These are phyloP conservation scores for Calendula officinalis DNA, from an alignment of 129 eudicot genomes.

Conservation along the genomic window DNA sequence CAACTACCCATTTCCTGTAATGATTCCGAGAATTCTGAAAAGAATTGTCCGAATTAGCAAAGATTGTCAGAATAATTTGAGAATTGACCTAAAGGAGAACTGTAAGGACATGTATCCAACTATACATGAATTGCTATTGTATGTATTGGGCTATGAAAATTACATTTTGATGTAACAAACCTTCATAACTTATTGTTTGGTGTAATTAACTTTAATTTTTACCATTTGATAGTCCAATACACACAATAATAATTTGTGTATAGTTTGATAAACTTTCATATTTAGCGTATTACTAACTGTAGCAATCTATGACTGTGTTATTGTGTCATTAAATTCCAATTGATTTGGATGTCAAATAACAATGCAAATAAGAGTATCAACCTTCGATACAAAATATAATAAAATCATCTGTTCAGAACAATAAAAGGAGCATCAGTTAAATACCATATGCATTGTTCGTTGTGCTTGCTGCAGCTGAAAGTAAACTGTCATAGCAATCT, in stretches of 20 bases:
- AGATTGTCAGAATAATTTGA: not conserved
- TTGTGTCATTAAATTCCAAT: constrained; percentile 3
- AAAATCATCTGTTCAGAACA: not conserved
- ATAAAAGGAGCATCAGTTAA: not conserved
- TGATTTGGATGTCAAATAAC: not conserved
- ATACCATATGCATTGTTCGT: constrained; percentile 86
- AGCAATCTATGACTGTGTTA: not conserved
- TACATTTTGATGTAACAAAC: too few relatives aligned
- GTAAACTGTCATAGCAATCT: constrained; percentile 85
- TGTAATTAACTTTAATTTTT: too few relatives aligned
- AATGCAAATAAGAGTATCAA: constrained; percentile 4
- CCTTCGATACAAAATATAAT: not conserved
- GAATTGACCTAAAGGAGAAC: too few relatives aligned
- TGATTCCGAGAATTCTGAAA: constrained; percentile 92
- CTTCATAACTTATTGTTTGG: too few relatives aligned
- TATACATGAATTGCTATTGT: too few relatives aligned
- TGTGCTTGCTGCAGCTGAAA: constrained; percentile 85
- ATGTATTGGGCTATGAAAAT: too few relatives aligned
- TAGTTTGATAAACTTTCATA: too few relatives aligned
- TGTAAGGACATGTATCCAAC: too few relatives aligned
- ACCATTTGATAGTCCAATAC: too few relatives aligned
- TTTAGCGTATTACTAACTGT: too few relatives aligned
- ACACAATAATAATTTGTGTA: too few relatives aligned
- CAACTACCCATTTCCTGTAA: constrained; percentile 85
- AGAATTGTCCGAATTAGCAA: constrained; percentile 25